Conservation (phyloP, 257 asterid genomes). For the Solanum dulcamara region DNA sequence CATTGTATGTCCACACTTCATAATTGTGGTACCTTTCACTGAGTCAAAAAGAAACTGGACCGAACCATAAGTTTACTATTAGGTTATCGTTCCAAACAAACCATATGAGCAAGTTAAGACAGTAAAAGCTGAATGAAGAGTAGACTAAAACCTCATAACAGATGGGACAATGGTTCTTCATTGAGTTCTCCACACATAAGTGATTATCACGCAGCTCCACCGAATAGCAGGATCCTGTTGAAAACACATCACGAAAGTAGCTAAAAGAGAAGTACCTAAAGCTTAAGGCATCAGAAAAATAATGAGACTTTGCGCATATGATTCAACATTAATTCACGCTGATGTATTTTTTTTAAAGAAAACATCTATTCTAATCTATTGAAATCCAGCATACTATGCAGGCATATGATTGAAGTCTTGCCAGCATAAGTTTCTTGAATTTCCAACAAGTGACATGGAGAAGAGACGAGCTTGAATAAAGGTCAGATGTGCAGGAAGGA, state of each 20-base stretch:
- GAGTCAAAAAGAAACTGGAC: constrained; percentile 91
- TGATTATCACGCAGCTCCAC: constrained; percentile 56
- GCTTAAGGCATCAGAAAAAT: neutral
- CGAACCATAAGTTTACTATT: neutral
- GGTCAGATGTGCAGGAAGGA: neutral
- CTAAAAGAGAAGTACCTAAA: neutral
- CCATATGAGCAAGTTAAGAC: neutral
- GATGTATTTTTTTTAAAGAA: neutral
- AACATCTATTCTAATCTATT: neutral
- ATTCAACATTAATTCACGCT: neutral
- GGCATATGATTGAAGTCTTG: neutral
- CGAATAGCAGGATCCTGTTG: constrained; percentile 81
- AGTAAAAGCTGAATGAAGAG: neutral
- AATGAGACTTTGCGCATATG: neutral
- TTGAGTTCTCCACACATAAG: constrained; percentile 72
- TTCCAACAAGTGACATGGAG: neutral
- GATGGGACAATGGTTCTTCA: constrained; percentile 91
- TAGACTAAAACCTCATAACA: constrained; percentile 67
- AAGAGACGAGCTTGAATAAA: neutral
- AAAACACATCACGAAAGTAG: neutral
- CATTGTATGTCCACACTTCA: constrained; percentile 91
- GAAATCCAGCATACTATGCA: neutral
- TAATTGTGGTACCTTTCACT: constrained; percentile 48
- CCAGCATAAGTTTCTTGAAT: neutral
- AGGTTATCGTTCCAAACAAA: neutral